These are phyloP conservation scores for Coccomyxa sp. DNA, from an alignment of 139 green algal species.

Conservation along the genomic window DNA sequence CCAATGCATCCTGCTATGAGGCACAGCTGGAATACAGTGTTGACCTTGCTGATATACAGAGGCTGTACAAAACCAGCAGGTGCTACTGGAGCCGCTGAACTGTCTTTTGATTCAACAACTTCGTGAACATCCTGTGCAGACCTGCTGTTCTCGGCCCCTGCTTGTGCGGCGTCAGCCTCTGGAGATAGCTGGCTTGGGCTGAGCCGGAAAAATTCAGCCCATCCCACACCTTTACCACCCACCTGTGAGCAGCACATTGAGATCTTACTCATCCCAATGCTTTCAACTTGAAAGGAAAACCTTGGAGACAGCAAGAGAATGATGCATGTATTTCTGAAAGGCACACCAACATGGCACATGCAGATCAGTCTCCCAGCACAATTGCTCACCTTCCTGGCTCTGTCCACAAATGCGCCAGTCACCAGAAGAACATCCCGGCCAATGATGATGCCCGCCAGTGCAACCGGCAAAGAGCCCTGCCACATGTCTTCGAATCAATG, in stretches of 20 bases:
- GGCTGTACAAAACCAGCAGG: constrained; percentile 42
- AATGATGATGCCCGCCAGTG: constrained; percentile 63
- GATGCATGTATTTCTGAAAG: no score
- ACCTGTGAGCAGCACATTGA: neutral
- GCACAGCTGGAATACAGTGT: constrained; percentile 78
- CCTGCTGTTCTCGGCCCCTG: neutral
- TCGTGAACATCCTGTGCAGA: neutral
- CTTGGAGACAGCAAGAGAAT: no score
- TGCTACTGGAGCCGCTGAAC: constrained; percentile 5
- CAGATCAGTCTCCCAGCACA: no score
- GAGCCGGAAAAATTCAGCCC: constrained; percentile 54
- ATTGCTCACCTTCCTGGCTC: constrained; percentile 27
- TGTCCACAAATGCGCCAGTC: constrained; percentile 34
- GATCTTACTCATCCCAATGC: neutral
- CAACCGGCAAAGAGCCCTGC: constrained; percentile 52
- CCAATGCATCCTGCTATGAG: constrained; percentile 61
- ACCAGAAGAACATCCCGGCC: constrained; percentile 67
- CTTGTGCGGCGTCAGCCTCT: neutral
- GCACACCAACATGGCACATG: no score
- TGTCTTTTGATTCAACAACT: neutral
- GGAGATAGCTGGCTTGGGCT: constrained; percentile 4
- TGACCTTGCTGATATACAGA: constrained; percentile 80
- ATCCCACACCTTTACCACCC: constrained; percentile 45
- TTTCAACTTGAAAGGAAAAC: no score
- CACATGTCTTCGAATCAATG: neutral